Percentiles rank a stretch among this genome's conserved stretches.
Evolutionary conservation across 345 rosid genomes (phyloP).

Genomic region (Gynandropsis gynandra): DNA sequence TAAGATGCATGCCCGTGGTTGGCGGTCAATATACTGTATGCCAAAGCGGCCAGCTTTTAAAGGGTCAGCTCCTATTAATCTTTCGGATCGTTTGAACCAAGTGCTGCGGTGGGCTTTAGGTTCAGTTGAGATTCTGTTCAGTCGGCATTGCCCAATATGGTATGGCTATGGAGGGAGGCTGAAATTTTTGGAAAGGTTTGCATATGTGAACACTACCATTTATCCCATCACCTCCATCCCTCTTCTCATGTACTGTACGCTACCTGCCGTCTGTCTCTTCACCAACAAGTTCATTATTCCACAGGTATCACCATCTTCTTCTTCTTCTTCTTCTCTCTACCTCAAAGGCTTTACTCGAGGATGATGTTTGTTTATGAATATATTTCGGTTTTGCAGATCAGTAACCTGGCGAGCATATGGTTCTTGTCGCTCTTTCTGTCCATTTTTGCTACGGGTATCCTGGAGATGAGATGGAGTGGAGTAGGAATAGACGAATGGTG

Average conservation of each 20-base stretch:
- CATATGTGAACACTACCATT: slow-evolving; percentile 60
- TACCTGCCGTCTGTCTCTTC: slow-evolving; percentile 68
- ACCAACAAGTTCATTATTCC: slow-evolving; percentile 75
- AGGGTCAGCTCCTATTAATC: slow-evolving; percentile 78
- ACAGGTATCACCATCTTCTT: slow-evolving; percentile 38
- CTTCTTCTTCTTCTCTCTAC: slow-evolving; percentile 8
- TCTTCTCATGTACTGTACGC: slow-evolving; percentile 62
- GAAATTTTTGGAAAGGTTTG: slow-evolving; percentile 63
- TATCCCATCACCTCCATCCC: slow-evolving; percentile 66
- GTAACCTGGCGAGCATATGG: too few relatives aligned
- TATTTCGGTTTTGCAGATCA: slow-evolving; percentile 40
- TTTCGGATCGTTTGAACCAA: slow-evolving; percentile 76
- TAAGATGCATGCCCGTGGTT: slow-evolving; percentile 81
- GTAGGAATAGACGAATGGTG: slow-evolving; percentile 82
- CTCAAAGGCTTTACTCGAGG: slow-evolving; percentile 30
- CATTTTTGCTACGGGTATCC: slow-evolving; percentile 65
- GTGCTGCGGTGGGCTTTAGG: slow-evolving; percentile 83
- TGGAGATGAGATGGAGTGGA: slow-evolving; percentile 82
- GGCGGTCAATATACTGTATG: slow-evolving; percentile 76
- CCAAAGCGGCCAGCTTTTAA: slow-evolving; percentile 63
- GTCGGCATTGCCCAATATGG: slow-evolving; percentile 78
- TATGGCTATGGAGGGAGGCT: slow-evolving; percentile 64
- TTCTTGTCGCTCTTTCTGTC: too few relatives aligned
- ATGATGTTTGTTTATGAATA: slow-evolving; percentile 29
- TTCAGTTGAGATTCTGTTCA: slow-evolving; percentile 67